A percentile compares a stretch with the other conserved stretches of the same genome.
phyloP scores from a whole-genome alignment of 2,329 filamentous ascomycete species.

The Corniculantispora saksenae region DNA sequence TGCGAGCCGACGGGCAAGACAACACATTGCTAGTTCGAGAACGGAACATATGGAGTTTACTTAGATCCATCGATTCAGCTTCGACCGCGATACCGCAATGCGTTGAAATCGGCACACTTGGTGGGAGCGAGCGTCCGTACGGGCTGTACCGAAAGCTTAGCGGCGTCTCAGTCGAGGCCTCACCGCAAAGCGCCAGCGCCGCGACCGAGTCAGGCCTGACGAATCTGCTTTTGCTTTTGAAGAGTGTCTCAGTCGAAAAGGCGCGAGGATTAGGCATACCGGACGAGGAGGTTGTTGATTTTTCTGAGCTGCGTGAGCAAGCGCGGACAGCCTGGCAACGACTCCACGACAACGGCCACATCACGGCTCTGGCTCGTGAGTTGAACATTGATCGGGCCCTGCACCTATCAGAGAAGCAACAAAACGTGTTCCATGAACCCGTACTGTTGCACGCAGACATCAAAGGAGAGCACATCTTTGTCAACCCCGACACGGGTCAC shows the following conservation, averaged over 20 bases:
- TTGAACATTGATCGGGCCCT: neutral
- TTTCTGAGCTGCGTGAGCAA: neutral
- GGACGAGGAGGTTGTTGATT: neutral
- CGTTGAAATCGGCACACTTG: neutral
- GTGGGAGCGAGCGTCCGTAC: neutral
- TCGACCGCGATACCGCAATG: neutral
- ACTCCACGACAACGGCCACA: neutral
- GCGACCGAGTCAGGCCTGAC: neutral
- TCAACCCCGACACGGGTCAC: slow-evolving; percentile 7
- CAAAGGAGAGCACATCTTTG: slow-evolving; percentile 19
- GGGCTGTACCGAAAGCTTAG: slow-evolving; percentile 15
- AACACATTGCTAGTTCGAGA: neutral
- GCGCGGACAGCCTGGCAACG: neutral
- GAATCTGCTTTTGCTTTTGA: neutral
- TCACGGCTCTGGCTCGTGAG: neutral
- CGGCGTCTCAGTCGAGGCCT: slow-evolving; percentile 8
- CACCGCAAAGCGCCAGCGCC: neutral
- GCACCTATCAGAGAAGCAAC: neutral
- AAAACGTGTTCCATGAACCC: neutral
- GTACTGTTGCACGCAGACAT: slow-evolving; percentile 14
- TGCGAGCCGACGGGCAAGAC: neutral
- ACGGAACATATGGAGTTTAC: neutral
- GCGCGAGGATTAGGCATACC: neutral
- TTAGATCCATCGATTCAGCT: neutral
- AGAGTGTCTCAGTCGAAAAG: neutral